A percentile compares a stretch with the other conserved stretches of the same genome.
Conservation (phyloP, 75 land plant genomes). For the Pinus taeda region DNA sequence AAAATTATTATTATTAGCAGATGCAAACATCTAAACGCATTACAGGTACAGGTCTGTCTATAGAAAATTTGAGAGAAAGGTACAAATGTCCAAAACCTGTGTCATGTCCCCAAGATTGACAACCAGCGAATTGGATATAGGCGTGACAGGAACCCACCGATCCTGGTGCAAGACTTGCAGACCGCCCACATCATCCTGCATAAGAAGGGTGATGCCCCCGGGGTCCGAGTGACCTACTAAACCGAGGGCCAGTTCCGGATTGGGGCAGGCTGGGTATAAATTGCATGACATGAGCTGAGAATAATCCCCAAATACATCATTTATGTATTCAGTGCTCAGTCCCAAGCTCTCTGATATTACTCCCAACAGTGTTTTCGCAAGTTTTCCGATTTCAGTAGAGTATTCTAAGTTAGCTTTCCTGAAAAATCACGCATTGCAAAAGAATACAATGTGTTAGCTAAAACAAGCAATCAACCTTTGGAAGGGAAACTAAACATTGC, state of each 20-base stretch:
- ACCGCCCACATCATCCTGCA: constrained; percentile 27
- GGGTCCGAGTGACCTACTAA: constrained; percentile 40
- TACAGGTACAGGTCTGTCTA: too few relatives aligned
- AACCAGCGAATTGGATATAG: constrained; percentile 24
- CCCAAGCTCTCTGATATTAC: constrained; percentile 48
- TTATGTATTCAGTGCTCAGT: constrained; percentile 25
- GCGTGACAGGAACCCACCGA: constrained; percentile 27
- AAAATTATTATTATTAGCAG: too few relatives aligned
- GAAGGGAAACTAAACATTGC: too few relatives aligned
- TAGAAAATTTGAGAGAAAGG: too few relatives aligned
- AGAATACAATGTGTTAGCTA: too few relatives aligned
- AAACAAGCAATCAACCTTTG: too few relatives aligned
- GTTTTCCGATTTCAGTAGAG: constrained; percentile 19
- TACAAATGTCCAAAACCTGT: background rate
- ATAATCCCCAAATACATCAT: constrained; percentile 33
- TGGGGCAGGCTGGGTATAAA: constrained; percentile 68
- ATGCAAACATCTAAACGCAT: too few relatives aligned
- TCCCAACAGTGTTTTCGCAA: constrained; percentile 25
- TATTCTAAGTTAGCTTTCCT: constrained; percentile 17
- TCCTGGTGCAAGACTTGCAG: constrained; percentile 37
- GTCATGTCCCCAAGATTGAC: constrained; percentile 32
- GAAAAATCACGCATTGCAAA: too few relatives aligned
- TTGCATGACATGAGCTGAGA: constrained; percentile 49
- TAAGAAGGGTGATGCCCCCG: constrained; percentile 42
- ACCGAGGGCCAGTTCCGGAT: constrained; percentile 62